These are phyloP conservation scores for Cercospora sp. DNA, from an alignment of 2,329 filamentous ascomycete genomes.

Conservation along the genomic window DNA sequence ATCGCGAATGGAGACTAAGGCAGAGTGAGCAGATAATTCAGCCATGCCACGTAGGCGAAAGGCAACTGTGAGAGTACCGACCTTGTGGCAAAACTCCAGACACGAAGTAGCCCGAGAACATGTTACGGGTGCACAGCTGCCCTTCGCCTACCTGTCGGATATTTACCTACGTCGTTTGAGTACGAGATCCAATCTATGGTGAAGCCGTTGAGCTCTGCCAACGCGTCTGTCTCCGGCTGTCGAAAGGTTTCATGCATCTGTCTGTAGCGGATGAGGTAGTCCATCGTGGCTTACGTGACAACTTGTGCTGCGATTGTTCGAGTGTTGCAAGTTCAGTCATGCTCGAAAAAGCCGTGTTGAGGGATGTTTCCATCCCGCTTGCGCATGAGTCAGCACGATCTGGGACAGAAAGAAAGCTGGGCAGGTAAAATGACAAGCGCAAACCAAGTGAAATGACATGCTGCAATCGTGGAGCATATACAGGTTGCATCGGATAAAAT, in stretches of 20 bases:
- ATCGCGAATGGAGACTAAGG: conserved; percentile 82
- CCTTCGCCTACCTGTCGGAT: conserved; percentile 15
- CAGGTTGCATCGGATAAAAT: conserved; percentile 49
- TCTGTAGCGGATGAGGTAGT: conserved; percentile 86
- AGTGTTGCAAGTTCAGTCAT: not conserved
- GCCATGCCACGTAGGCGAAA: conserved; percentile 11
- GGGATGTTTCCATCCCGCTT: not conserved
- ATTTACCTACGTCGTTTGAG: conserved; percentile 63
- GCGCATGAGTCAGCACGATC: not conserved
- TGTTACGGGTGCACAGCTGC: conserved; percentile 6
- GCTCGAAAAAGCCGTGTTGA: not conserved
- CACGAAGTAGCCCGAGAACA: not conserved
- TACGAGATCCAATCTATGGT: conserved; percentile 75
- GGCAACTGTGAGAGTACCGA: conserved; percentile 6
- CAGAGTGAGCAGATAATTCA: not conserved
- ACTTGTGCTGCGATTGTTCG: not conserved
- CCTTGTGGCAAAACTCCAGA: not conserved
- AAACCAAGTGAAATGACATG: not conserved
- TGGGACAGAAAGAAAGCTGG: not conserved
- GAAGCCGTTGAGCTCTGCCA: conserved; percentile 69
- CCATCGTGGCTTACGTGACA: conserved; percentile 45
- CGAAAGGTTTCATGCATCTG: conserved; percentile 93
- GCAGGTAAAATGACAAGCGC: not conserved
- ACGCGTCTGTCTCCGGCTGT: conserved; percentile 75
- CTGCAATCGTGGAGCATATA: not conserved